Percentiles rank a stretch among this genome's conserved stretches.
phyloP scores from a whole-genome alignment of 495 filamentous ascomycete genomes.

The Aspergillus avenaceus region DNA sequence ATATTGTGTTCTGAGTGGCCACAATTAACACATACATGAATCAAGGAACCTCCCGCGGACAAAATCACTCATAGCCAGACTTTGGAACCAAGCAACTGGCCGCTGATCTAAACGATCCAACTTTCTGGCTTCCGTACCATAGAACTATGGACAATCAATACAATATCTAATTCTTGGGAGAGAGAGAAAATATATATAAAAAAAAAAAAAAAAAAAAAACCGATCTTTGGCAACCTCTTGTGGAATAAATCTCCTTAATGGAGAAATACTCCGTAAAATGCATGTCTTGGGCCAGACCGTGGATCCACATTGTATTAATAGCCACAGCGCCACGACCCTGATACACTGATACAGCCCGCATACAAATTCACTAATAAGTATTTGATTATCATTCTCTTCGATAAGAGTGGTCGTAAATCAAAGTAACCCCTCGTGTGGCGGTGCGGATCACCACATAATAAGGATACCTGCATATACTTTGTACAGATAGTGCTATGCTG shows the following conservation, averaged over 20 bases:
- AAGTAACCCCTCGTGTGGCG: constrained; percentile 6
- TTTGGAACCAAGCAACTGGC: not conserved
- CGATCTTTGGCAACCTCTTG: too few species aligned
- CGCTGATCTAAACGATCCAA: not conserved
- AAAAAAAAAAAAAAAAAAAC: too few species aligned
- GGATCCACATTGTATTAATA: constrained; percentile 3
- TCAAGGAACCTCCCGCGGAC: not conserved
- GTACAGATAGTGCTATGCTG: too few species aligned
- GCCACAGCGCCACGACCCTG: constrained; percentile 3
- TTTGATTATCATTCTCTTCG: not conserved
- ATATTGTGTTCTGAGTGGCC: not conserved
- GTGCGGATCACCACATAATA: too few species aligned
- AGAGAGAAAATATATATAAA: too few species aligned
- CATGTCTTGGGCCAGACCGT: not conserved
- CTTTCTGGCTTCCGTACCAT: not conserved
- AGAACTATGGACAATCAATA: not conserved
- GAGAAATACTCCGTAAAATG: not conserved
- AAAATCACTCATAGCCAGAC: not conserved
- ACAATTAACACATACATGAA: not conserved
- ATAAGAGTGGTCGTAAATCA: not conserved
- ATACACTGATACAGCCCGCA: not conserved
- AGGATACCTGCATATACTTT: not conserved
- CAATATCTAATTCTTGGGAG: not conserved
- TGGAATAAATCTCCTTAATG: too few species aligned
- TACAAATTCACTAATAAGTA: not conserved